phyloP scores from a whole-genome alignment of 495 filamentous ascomycete genomes.

The Neurospora sp. region DNA sequence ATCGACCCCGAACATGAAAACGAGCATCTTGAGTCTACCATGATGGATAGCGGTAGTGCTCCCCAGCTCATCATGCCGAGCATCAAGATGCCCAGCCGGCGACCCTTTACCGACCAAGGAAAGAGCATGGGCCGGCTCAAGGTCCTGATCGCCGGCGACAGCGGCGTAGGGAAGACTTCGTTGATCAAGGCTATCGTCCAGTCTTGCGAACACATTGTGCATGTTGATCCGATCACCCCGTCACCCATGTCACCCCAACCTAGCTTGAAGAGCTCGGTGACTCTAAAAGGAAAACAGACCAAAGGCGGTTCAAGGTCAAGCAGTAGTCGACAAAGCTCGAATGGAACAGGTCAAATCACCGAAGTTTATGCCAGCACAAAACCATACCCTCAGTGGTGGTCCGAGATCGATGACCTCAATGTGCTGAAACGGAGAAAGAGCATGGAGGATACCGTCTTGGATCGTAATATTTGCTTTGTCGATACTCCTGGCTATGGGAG shows the following conservation, averaged over 20 bases:
- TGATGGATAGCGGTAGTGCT: conserved; percentile 44
- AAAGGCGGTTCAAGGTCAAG: neutral
- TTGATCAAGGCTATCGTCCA: conserved; percentile 91
- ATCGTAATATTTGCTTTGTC: conserved; percentile 91
- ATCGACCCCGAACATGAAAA: conserved; percentile 3
- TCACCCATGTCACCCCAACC: conserved; percentile 19
- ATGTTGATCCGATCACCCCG: conserved; percentile 70
- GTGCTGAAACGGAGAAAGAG: conserved; percentile 67
- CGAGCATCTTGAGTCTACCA: conserved; percentile 14
- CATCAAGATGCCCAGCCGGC: conserved; percentile 84
- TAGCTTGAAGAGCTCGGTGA: conserved; percentile 11
- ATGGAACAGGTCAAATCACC: conserved; percentile 45
- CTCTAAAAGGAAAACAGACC: neutral
- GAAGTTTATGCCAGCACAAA: conserved; percentile 91
- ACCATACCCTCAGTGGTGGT: conserved; percentile 91
- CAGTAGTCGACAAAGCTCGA: neutral
- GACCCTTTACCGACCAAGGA: conserved; percentile 83
- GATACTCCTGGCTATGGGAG: conserved; percentile 72
- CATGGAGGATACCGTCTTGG: conserved; percentile 69
- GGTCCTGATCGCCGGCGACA: conserved; percentile 74
- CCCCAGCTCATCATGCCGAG: conserved; percentile 97
- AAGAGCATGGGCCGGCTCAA: conserved; percentile 80
- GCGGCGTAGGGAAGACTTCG: conserved; percentile 80
- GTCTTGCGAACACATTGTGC: conserved; percentile 90
- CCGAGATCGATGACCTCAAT: conserved; percentile 69